Base-by-base conservation (phyloP, 805 yeast genomes). In the Kurtzmaniella cleridarum region DNA sequence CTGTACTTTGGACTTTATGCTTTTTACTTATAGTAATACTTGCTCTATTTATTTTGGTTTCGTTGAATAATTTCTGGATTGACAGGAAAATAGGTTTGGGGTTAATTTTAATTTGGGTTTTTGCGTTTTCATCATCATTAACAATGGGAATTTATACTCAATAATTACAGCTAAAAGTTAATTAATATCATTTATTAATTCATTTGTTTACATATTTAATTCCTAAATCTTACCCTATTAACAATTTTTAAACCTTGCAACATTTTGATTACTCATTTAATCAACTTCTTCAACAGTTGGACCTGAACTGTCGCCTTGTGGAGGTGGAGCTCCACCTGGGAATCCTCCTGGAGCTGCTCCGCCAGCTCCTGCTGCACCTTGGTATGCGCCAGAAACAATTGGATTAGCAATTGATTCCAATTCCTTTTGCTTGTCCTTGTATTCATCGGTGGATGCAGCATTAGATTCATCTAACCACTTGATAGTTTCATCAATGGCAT, bases 221-320 rank as follows among this genome's bases (percentile, higher is more conserved):
- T 26, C 29, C 14, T 13, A 15, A 5, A 27, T 15, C 27, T 18
- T 15, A 15, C 18, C 13, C 13, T 18, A 35, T 28, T 11, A 16
- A 24, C 11, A 36, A 27, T 30, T 30, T n/a, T 20, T 35, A 35
- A 17, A 31, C 27, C 24, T 20, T 20, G 24, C n/a, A n/a, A n/a
- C n/a, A n/a, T n/a, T n/a, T n/a, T n/a, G n/a, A n/a, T 14, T 27
- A 5, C 27, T 33, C 26, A 42, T 43, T 57, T 58, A 64, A 48
- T 62, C 69, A 39, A 61, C 65, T 50, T 64, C 70, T 54, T 63
- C 67, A 36, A 63, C 69, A 40, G 69, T 64, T 48, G 72, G 71
- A 38, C 68, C 72, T 37, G 55, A 59, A 20, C 24, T 20, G 42
- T 47, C 56, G 36, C 62, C 70, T 41, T 69, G 69, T 32, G 60